These are phyloP conservation scores for Monosporozyma yasuniensis DNA, from an alignment of 805 yeast genomes.

Conservation along the genomic window DNA sequence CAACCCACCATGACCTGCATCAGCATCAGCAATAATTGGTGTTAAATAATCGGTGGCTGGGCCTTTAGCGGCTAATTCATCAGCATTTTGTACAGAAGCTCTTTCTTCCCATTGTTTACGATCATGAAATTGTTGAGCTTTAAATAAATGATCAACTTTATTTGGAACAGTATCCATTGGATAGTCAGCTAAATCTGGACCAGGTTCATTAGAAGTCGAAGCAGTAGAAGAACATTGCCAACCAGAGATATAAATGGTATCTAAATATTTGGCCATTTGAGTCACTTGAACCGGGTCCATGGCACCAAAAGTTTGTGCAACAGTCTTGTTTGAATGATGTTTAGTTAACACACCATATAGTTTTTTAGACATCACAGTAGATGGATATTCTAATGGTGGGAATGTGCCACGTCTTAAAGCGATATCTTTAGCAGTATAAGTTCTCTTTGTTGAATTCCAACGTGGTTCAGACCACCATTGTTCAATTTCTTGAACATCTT, in stretches of 20 bases:
- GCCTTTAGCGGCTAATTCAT: slow-evolving; percentile 57
- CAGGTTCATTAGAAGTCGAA: slow-evolving; percentile 93
- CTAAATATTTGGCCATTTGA: slow-evolving; percentile 94
- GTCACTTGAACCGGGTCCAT: slow-evolving; percentile 91
- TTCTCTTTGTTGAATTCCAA: slow-evolving; percentile 81
- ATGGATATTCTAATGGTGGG: slow-evolving; percentile 58
- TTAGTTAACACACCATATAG: slow-evolving; percentile 59
- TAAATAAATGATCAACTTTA: slow-evolving; percentile 93
- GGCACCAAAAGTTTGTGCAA: slow-evolving; percentile 89
- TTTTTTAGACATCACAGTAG: slow-evolving; percentile 73
- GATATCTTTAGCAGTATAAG: slow-evolving; percentile 80
- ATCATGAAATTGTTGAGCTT: slow-evolving; percentile 95
- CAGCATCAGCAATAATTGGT: slow-evolving; percentile 96
- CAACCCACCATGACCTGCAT: slow-evolving; percentile 98
- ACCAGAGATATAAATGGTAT: slow-evolving; percentile 88
- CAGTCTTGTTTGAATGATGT: slow-evolving; percentile 56
- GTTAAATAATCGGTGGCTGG: slow-evolving; percentile 80
- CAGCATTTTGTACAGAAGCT: slow-evolving; percentile 42
- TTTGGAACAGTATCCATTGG: slow-evolving; percentile 98
- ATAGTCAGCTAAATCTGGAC: slow-evolving; percentile 97
- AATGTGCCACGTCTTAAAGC: slow-evolving; percentile 81
- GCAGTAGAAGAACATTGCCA: slow-evolving; percentile 99
- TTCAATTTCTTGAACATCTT: slow-evolving; percentile 62
- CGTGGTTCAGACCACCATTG: slow-evolving; percentile 93
- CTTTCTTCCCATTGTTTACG: slow-evolving; percentile 90